These are phyloP conservation scores for Solanum clarkiae DNA, from an alignment of 257 asterid genomes.

Conservation along the genomic window DNA sequence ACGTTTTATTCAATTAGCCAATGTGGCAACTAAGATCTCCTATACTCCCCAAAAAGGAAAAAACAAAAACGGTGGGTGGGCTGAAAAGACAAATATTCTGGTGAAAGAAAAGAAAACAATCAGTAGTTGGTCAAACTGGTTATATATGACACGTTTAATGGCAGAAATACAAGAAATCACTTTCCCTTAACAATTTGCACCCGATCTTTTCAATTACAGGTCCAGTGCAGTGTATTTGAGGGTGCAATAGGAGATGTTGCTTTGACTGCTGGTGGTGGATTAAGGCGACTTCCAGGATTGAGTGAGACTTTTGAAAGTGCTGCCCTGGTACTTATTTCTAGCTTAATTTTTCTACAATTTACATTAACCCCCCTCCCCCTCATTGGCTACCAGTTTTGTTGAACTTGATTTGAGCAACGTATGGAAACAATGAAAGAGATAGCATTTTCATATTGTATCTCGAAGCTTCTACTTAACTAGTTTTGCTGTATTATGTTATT, in stretches of 20 bases:
- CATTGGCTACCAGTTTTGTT: not conserved
- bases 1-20: not conserved
- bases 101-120: not conserved
- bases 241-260: conserved; percentile 86
- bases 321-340: conserved; percentile 55
- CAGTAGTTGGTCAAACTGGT: not conserved
- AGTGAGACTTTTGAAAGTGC: conserved; percentile 65
- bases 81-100: not conserved
- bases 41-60: not conserved
- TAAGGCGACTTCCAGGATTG: conserved; percentile 82
- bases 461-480: not conserved
- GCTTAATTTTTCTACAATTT: not conserved
- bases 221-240: conserved; percentile 85
- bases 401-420: not conserved
- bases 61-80: not conserved
- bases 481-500: not conserved
- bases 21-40: not conserved
- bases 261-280: conserved; percentile 85
- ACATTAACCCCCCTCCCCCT: not conserved
- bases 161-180: not conserved
- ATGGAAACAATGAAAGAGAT: not conserved
- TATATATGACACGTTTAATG: not conserved
- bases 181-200: not conserved
- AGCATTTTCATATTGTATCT: not conserved
- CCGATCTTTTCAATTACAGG: conserved; percentile 27